Evolutionary conservation across 805 yeast species (phyloP), one percentile per base, ranked within the genome.

Genomic region (Zygotorulaspora chibaensis): DNA sequence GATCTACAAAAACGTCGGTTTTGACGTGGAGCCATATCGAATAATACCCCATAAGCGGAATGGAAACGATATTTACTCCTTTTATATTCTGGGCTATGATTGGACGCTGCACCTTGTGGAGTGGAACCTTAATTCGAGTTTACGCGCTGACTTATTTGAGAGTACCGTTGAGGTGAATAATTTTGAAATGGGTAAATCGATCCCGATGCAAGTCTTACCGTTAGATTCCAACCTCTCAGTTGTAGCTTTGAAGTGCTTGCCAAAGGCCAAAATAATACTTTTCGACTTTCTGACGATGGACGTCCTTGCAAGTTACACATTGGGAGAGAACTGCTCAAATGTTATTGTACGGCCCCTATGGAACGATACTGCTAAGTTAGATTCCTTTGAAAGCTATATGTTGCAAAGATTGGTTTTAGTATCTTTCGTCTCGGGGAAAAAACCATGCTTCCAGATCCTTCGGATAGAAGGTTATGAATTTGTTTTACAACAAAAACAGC

Each of bases 161-260:
- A 17, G 13, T 17, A 33, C 6, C 20, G 16, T 16, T 5, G 17
- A 13, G 20, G 23, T 34, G n/a, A n/a, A 28, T 8, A 12, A 13
- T 12, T 20, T 38, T 20, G 39, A 48, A 13, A 35, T 48, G n/a
- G 39, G 31, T 9, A 42, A 25, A 8, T 39, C 28, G 33, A 9
- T 48, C 8, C 47, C 52, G 10, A 12, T 48, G 12, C 35, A 43
- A 16, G 34, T 48, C 26, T 13, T 40, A 5, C 28, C 27, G 11
- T 17, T 35, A 11, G 16, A 8, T 13, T 31, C 40, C 8, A 11
- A n/a, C 10, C 17, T 13, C 20, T 35, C 41, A 6, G 25, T 43
- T 12, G 16, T 47, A 12, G 38, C 37, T 12, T n/a, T 36, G 7
- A 38, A 43, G 23, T 20, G 15, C n/a, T 8, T 26, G 10, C 9